A percentile compares a stretch with the other conserved stretches of the same genome.
Conservation (phyloP, 371 early-diverging fungal genomes). For the Mortierella sp. region DNA sequence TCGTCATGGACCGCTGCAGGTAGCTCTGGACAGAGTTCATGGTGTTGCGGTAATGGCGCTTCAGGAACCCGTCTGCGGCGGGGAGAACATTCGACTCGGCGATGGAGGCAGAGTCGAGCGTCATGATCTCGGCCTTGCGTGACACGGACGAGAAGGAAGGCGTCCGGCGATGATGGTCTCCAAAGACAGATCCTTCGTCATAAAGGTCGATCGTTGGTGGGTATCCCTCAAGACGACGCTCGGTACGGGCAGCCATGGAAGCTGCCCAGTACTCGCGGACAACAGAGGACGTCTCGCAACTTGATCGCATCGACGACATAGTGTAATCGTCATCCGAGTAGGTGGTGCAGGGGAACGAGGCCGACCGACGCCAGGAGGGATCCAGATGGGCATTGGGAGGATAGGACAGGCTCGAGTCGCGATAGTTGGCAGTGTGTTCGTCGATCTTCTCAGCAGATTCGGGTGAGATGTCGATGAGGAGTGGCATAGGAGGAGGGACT, state of each 20-base stretch:
- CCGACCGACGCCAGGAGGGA: neutral
- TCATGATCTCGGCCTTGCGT: slow-evolving; percentile 44
- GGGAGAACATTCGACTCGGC: slow-evolving; percentile 8
- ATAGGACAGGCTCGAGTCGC: slow-evolving; percentile 12
- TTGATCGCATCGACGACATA: slow-evolving; percentile 32
- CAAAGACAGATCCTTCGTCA: slow-evolving; percentile 19
- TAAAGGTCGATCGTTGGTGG: neutral
- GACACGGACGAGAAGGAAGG: slow-evolving; percentile 37
- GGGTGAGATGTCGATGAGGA: neutral
- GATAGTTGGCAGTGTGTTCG: neutral
- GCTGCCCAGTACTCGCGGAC: slow-evolving; percentile 50
- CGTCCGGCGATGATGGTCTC: slow-evolving; percentile 1
- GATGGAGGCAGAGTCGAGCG: slow-evolving; percentile 20
- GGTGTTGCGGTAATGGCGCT: slow-evolving; percentile 27
- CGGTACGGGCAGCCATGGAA: slow-evolving; percentile 40
- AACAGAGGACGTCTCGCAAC: slow-evolving; percentile 39
- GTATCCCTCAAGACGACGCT: slow-evolving; percentile 26
- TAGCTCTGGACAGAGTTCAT: slow-evolving; percentile 40
- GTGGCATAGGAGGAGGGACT: neutral
- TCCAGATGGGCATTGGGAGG: slow-evolving; percentile 22
- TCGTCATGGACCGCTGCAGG: slow-evolving; percentile 38
- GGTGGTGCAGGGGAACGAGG: neutral
- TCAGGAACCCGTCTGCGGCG: neutral
- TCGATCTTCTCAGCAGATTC: neutral
- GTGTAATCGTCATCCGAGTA: slow-evolving; percentile 26